A percentile compares a stretch with the other conserved stretches of the same genome.
Conservation (phyloP, 2,329 filamentous ascomycete genomes). For the Mollisia scopiformis region DNA sequence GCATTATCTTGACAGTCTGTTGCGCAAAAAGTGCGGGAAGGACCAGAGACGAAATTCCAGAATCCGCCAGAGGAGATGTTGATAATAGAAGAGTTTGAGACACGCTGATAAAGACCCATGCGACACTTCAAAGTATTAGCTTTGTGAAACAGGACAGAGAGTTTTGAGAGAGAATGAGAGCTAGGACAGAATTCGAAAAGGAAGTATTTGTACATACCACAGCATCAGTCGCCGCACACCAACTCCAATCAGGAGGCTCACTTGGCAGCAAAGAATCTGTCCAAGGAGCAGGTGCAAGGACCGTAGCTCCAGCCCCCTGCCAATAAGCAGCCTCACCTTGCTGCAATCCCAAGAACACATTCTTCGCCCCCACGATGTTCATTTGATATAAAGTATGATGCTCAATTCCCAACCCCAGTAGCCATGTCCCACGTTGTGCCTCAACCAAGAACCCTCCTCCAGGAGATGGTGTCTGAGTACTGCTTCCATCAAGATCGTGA, state of each 20-base stretch:
- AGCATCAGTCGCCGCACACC: not conserved
- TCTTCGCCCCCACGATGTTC: too few relatives aligned
- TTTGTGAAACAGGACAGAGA: constrained; percentile 17
- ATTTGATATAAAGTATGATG: not conserved
- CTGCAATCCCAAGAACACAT: too few relatives aligned
- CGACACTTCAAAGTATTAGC: too few relatives aligned
- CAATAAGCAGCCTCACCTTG: too few relatives aligned
- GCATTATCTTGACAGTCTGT: too few relatives aligned
- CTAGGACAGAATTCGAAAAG: not conserved
- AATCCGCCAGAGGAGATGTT: constrained; percentile 53
- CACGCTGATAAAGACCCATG: constrained; percentile 5
- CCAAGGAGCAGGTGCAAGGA: not conserved
- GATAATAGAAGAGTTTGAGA: constrained; percentile 43
- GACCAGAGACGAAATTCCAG: too few relatives aligned
- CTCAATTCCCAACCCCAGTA: not conserved
- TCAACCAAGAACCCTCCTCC: not conserved
- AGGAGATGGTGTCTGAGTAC: not conserved
- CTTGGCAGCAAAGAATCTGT: not conserved
- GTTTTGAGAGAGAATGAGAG: not conserved
- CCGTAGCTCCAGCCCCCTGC: too few relatives aligned
- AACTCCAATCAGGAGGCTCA: not conserved
- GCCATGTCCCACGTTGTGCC: not conserved
- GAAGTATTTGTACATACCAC: not conserved
- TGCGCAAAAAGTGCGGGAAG: too few relatives aligned
- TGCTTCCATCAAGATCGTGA: constrained; percentile 31